Conservation (phyloP, 805 yeast species). For the Ogataea nonfermentans region DNA sequence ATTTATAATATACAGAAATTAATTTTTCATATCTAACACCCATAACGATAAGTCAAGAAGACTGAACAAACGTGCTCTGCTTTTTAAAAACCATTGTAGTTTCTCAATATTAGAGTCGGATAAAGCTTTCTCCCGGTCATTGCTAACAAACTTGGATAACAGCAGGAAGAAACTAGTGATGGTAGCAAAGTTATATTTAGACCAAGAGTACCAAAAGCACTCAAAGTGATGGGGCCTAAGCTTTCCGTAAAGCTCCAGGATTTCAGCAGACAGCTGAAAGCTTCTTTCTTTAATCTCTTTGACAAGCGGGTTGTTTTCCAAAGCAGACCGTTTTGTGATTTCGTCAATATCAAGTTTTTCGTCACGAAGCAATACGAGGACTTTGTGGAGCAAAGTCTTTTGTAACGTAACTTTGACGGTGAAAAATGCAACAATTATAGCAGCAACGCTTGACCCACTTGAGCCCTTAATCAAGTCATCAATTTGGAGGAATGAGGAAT, state of each 20-base stretch:
- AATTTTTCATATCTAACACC: conserved; percentile 1
- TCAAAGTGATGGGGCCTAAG: conserved; percentile 14
- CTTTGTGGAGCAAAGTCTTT: conserved; percentile 11
- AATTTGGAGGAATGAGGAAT: conserved; percentile 8
- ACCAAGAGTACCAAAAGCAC: conserved; percentile 21
- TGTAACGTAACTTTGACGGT: conserved; percentile 8
- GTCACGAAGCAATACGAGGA: conserved; percentile 4
- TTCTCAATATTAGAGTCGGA: conserved; percentile 4
- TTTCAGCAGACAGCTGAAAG: conserved; percentile 5
- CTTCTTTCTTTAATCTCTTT: conserved; percentile 2
- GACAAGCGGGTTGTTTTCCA: conserved; percentile 2
- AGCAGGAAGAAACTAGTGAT: conserved; percentile 16
- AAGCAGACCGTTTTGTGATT: conserved; percentile 1
- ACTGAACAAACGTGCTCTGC: conserved; percentile 3
- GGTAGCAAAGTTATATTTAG: conserved; percentile 18
- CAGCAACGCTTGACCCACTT: conserved; percentile 5
- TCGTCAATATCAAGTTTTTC: conserved; percentile 2
- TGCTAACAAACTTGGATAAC: conserved; percentile 1
- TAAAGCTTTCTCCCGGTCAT: conserved; percentile 1
- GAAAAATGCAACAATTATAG: conserved; percentile 13
- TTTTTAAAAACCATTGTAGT: conserved; percentile 20
- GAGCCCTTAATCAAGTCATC: conserved; percentile 3
- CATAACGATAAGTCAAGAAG: conserved; percentile 2
- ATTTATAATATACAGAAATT: conserved; percentile 2
- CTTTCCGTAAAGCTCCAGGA: conserved; percentile 7